Evolutionary conservation across 306 rosid genomes (phyloP).

Genomic region (Begonia masoniana): DNA sequence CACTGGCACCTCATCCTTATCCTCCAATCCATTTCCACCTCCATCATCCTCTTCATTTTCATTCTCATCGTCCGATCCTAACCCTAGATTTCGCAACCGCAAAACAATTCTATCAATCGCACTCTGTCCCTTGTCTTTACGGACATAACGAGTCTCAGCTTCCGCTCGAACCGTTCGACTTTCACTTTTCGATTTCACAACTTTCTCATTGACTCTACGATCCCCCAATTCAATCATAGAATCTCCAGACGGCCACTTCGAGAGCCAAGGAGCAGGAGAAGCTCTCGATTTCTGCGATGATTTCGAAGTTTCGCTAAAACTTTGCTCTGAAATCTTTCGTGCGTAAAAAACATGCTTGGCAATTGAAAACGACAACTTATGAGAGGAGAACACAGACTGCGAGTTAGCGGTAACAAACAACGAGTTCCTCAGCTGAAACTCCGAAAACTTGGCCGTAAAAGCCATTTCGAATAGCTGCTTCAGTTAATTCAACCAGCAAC

Average conservation of each 20-base stretch:
- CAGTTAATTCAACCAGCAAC: background rate
- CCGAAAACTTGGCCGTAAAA: conserved; percentile 31
- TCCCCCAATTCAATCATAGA: conserved; percentile 10
- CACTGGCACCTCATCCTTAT: conserved; percentile 19
- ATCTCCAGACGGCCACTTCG: conserved; percentile 38
- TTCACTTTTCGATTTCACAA: conserved; percentile 9
- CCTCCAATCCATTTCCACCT: conserved; percentile 17
- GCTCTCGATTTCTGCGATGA: conserved; percentile 24
- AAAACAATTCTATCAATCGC: conserved; percentile 72
- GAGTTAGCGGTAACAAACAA: conserved; percentile 28
- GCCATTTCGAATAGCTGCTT: conserved; percentile 24
- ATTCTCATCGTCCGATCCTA: conserved; percentile 41
- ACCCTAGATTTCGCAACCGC: conserved; percentile 57
- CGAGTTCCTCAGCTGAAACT: conserved; percentile 36
- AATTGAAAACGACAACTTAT: conserved; percentile 37
- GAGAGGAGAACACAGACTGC: conserved; percentile 30
- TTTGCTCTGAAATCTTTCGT: conserved; percentile 12
- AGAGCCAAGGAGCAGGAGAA: conserved; percentile 50
- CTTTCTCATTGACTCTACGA: conserved; percentile 12
- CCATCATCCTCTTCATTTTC: conserved; percentile 24
- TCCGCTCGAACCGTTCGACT: conserved; percentile 19
- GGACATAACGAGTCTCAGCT: conserved; percentile 10
- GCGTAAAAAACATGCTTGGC: conserved; percentile 22
- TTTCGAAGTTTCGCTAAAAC: conserved; percentile 11
- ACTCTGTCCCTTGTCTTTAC: conserved; percentile 31